These are phyloP conservation scores for Iberis amara DNA, from an alignment of 441 rosid species.

Conservation along the genomic window DNA sequence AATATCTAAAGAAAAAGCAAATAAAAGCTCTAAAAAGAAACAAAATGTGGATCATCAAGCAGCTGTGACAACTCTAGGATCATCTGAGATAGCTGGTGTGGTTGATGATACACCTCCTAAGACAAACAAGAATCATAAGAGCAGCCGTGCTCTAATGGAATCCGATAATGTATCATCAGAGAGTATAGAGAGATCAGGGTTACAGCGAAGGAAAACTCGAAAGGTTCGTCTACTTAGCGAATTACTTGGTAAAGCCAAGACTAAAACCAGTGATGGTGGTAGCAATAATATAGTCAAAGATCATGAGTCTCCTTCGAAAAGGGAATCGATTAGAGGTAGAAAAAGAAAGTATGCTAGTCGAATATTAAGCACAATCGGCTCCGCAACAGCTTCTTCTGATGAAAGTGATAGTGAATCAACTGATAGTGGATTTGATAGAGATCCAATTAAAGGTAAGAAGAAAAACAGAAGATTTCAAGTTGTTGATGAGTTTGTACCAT, in stretches of 20 bases:
- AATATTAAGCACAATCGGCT: slow-evolving; percentile 32
- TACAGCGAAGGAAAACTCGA: slow-evolving; percentile 54
- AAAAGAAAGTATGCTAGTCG: slow-evolving; percentile 50
- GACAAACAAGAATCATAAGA: slow-evolving; percentile 27
- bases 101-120: slow-evolving; percentile 34
- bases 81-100: slow-evolving; percentile 32
- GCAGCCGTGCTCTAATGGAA: slow-evolving; percentile 33
- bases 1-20: slow-evolving; percentile 15
- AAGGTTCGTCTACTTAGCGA: slow-evolving; percentile 74
- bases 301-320: slow-evolving; percentile 35
- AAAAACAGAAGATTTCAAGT: slow-evolving; percentile 40
- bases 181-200: slow-evolving; percentile 38
- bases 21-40: slow-evolving; percentile 25
- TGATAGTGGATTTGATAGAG: slow-evolving; percentile 39
- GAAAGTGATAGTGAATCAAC: slow-evolving; percentile 29
- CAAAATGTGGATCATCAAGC: slow-evolving; percentile 36
- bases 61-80: slow-evolving; percentile 35
- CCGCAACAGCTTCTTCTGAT: slow-evolving; percentile 34
- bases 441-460: slow-evolving; percentile 40
- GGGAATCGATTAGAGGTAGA: slow-evolving; percentile 38
- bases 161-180: slow-evolving; percentile 47
- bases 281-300: slow-evolving; percentile 25
- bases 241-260: slow-evolving; percentile 37
- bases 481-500: slow-evolving; percentile 36
- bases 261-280: slow-evolving; percentile 15